These are phyloP conservation scores for Phytophthora quininea DNA, from an alignment of 352 stramenopile species.

Conservation along the genomic window DNA sequence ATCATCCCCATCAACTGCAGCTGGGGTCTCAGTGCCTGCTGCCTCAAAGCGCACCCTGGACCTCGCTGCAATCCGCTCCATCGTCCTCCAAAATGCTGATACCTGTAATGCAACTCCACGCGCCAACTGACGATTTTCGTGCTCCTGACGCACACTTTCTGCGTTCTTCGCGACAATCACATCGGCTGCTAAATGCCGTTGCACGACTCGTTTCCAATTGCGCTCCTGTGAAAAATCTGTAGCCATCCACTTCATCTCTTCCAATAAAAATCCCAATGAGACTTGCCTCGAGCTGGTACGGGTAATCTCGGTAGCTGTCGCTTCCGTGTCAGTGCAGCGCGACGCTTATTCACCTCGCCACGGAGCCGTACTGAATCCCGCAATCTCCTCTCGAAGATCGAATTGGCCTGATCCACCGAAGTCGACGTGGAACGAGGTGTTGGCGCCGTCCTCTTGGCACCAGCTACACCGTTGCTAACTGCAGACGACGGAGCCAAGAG, in stretches of 20 bases:
- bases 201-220: constrained; percentile 93
- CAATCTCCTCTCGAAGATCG: constrained; percentile 59
- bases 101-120: constrained; percentile 72
- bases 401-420: constrained; percentile 33
- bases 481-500: constrained; percentile 10
- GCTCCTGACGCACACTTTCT: constrained; percentile 69
- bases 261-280: constrained; percentile 95
- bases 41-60: constrained; percentile 78
- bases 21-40: constrained; percentile 24
- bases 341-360: constrained; percentile 45
- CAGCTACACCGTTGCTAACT: constrained; percentile 20
- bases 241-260: constrained; percentile 98
- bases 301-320: constrained; percentile 69
- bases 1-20: constrained; percentile 16
- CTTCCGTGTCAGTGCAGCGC: constrained; percentile 58
- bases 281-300: constrained; percentile 57
- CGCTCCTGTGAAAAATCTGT: constrained; percentile 96
- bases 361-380: constrained; percentile 54
- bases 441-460: constrained; percentile 9
- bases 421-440: constrained; percentile 13
- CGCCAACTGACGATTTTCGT: constrained; percentile 69
- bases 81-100: constrained; percentile 84
- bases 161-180: constrained; percentile 72
- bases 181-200: constrained; percentile 66
- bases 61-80: constrained; percentile 82